A percentile compares a stretch with the other conserved stretches of the same genome.
Conservation (phyloP, 768 basidiomycete genomes). For the Kondoa subrosea region DNA sequence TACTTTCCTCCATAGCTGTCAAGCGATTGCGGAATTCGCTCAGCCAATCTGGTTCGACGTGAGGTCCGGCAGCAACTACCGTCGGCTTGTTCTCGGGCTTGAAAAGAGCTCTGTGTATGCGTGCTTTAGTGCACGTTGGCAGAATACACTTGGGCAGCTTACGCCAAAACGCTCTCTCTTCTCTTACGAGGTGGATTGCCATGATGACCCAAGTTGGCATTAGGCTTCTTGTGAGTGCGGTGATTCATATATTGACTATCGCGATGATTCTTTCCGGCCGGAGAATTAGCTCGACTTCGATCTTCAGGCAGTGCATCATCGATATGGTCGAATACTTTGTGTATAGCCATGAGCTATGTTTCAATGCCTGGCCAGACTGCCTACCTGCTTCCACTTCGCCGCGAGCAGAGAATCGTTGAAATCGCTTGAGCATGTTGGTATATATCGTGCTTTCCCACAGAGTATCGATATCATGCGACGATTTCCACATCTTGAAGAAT, state of each 20-base stretch:
- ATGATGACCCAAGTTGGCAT: too few relatives aligned
- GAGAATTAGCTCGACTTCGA: not conserved
- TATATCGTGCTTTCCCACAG: not conserved
- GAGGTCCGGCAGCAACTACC: not conserved
- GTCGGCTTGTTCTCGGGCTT: not conserved
- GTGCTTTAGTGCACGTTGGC: not conserved
- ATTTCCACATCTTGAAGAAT: not conserved
- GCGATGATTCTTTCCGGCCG: not conserved
- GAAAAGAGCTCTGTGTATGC: not conserved
- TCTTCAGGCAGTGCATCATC: not conserved
- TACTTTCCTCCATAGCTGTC: not conserved
- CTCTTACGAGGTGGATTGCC: not conserved
- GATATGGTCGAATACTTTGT: not conserved
- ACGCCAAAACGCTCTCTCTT: not conserved
- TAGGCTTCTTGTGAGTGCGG: not conserved
- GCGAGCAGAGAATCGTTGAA: not conserved
- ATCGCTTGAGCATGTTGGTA: not conserved
- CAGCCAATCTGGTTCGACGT: not conserved
- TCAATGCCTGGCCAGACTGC: too few relatives aligned
- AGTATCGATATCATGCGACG: not conserved
- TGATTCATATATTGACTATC: too few relatives aligned
- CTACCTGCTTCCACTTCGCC: not conserved
- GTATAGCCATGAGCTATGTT: too few relatives aligned
- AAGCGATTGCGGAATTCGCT: not conserved
- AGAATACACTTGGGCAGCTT: not conserved